phyloP scores from a whole-genome alignment of 2,329 filamentous ascomycete species.

The Diaporthe nobilis region DNA sequence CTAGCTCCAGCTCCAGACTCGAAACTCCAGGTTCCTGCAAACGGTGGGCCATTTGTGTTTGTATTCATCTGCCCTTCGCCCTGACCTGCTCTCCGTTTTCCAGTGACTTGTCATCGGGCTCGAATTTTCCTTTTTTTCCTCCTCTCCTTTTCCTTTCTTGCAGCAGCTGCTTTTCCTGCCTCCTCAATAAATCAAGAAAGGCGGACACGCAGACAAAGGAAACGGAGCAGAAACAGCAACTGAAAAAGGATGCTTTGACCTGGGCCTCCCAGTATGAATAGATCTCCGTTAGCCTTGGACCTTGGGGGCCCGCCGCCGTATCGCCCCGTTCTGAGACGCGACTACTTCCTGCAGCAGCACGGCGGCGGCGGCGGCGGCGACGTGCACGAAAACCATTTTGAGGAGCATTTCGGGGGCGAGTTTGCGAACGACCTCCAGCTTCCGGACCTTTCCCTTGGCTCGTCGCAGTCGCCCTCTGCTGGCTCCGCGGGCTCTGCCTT shows the following conservation, averaged over 20 bases:
- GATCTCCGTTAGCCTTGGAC: constrained; percentile 8
- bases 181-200: not conserved
- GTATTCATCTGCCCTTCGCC: not conserved
- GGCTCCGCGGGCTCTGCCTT: not conserved
- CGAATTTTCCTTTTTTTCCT: not conserved
- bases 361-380: not conserved
- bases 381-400: not conserved
- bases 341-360: not conserved
- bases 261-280: constrained; percentile 11
- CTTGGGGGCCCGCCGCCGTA: constrained; percentile 5
- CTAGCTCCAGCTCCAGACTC: not conserved
- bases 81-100: not conserved
- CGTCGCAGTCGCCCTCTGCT: constrained; percentile 3
- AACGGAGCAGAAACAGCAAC: constrained; percentile 8
- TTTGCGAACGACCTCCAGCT: not conserved
- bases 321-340: not conserved
- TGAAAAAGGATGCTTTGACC: constrained; percentile 9
- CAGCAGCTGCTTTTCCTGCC: constrained; percentile 12
- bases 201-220: not conserved
- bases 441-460: not conserved
- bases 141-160: not conserved
- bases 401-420: not conserved
- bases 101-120: not conserved
- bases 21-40: not conserved
- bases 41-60: not conserved